Evolutionary conservation across 202 grass and related monocot genomes (phyloP).

Genomic region (Saccharum hybrid): DNA sequence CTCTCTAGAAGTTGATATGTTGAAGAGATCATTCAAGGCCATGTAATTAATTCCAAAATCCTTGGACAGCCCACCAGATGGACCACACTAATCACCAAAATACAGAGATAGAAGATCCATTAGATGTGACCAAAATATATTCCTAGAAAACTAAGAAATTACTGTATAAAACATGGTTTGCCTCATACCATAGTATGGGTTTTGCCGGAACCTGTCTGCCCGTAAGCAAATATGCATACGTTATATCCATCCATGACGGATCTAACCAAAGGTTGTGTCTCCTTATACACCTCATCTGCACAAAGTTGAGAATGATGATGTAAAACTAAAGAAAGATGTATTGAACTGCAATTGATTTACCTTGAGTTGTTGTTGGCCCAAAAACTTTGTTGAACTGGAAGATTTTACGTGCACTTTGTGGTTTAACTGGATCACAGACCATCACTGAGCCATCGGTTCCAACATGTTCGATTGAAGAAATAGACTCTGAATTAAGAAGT

Average conservation of each 20-base stretch:
- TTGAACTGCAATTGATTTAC: constrained; percentile 49
- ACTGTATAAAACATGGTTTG: constrained; percentile 36
- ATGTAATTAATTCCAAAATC: constrained; percentile 85
- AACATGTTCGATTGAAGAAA: constrained; percentile 71
- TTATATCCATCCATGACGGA: constrained; percentile 98
- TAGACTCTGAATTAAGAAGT: constrained; percentile 53
- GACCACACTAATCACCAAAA: constrained; percentile 66
- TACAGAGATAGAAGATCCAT: constrained; percentile 40
- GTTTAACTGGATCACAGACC: constrained; percentile 72
- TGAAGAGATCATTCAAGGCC: constrained; percentile 91
- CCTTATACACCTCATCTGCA: constrained; percentile 84
- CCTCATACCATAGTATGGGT: constrained; percentile 82
- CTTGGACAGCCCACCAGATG: constrained; percentile 56
- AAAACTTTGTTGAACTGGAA: constrained; percentile 92
- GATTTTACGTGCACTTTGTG: constrained; percentile 68
- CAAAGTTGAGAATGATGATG: constrained; percentile 40
- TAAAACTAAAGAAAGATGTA: constrained; percentile 14
- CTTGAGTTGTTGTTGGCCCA: constrained; percentile 73
- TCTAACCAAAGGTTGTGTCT: constrained; percentile 80
- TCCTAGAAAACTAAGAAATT: constrained; percentile 7
- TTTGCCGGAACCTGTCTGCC: constrained; percentile 94
- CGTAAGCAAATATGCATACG: constrained; percentile 94
- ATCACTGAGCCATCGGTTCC: constrained; percentile 88
- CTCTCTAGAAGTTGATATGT: constrained; percentile 66
- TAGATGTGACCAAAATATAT: constrained; percentile 34